Conservation (phyloP, 2,329 filamentous ascomycete genomes). For the Aspergillus terreus region DNA sequence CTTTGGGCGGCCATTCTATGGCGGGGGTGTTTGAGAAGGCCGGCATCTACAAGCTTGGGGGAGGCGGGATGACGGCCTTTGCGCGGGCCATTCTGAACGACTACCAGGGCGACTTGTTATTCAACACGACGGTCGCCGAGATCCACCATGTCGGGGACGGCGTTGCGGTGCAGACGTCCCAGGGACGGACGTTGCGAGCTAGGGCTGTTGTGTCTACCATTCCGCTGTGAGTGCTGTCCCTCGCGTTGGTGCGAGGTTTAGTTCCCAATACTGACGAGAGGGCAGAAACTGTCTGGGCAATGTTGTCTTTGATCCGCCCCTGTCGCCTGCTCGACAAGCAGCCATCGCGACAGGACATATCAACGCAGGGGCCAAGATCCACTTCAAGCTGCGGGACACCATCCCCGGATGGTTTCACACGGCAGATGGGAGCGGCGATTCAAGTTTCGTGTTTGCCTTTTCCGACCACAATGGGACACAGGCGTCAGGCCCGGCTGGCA, state of each 20-base stretch:
- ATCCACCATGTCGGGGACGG: not conserved
- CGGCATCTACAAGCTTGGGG: slow-evolving; percentile 22
- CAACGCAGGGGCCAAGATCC: slow-evolving; percentile 27
- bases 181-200: not conserved
- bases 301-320: slow-evolving; percentile 25
- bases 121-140: slow-evolving; percentile 1
- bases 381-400: slow-evolving; percentile 15
- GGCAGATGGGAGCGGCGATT: slow-evolving; percentile 1
- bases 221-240: slow-evolving; percentile 2
- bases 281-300: slow-evolving; percentile 9
- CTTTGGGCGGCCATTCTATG: slow-evolving; percentile 23
- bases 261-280: not conserved
- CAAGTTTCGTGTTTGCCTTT: slow-evolving; percentile 15
- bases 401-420: slow-evolving; percentile 14
- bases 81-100: slow-evolving; percentile 12
- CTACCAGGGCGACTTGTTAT: slow-evolving; percentile 8
- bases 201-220: slow-evolving; percentile 3
- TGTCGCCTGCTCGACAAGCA: slow-evolving; percentile 18
- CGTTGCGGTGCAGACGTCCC: not conserved
- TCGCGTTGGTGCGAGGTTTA: not conserved
- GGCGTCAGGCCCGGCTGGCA: slow-evolving; percentile 4
- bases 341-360: slow-evolving; percentile 24
- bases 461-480: slow-evolving; percentile 18
- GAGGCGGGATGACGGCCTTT: slow-evolving; percentile 21
- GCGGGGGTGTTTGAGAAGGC: slow-evolving; percentile 19